Evolutionary conservation across 352 stramenopile genomes (phyloP).

Genomic region (Phytophthora pinifolia): DNA sequence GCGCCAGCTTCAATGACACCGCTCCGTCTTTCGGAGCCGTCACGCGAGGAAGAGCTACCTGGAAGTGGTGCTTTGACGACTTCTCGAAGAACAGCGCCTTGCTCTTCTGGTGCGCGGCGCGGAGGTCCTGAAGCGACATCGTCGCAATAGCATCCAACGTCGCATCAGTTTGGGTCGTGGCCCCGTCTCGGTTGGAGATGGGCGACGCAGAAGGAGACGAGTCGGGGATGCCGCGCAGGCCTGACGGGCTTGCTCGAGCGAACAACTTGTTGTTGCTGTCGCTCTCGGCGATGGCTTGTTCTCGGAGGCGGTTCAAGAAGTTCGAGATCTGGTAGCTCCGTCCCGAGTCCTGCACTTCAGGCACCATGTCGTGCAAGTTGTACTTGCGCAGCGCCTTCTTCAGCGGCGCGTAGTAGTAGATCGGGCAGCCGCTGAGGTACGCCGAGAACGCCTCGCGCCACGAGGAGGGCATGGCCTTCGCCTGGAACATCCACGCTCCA

Average conservation of each 20-base stretch:
- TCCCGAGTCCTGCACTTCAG: conserved; percentile 78
- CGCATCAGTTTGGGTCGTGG: conserved; percentile 26
- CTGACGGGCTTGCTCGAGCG: conserved; percentile 32
- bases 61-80: conserved; percentile 37
- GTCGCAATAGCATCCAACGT: conserved; percentile 57
- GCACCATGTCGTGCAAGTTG: conserved; percentile 87
- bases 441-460: conserved; percentile 83
- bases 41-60: conserved; percentile 37
- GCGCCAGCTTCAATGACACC: conserved; percentile 46
- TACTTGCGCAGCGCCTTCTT: conserved; percentile 87
- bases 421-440: conserved; percentile 69
- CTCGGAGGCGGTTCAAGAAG: conserved; percentile 68
- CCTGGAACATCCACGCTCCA: conserved; percentile 83
- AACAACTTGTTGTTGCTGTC: conserved; percentile 84
- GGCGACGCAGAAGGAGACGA: conserved; percentile 42
- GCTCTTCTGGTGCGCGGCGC: conserved; percentile 47
- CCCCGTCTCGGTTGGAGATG: conserved; percentile 25
- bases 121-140: conserved; percentile 69
- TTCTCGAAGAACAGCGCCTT: conserved; percentile 59
- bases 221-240: conserved; percentile 28
- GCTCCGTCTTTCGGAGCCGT: conserved; percentile 20
- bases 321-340: conserved; percentile 85
- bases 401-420: conserved; percentile 83
- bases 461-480: conserved; percentile 84
- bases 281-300: conserved; percentile 73